These are phyloP conservation scores for Lotus japonicus DNA, from an alignment of 306 rosid genomes.

Conservation along the genomic window DNA sequence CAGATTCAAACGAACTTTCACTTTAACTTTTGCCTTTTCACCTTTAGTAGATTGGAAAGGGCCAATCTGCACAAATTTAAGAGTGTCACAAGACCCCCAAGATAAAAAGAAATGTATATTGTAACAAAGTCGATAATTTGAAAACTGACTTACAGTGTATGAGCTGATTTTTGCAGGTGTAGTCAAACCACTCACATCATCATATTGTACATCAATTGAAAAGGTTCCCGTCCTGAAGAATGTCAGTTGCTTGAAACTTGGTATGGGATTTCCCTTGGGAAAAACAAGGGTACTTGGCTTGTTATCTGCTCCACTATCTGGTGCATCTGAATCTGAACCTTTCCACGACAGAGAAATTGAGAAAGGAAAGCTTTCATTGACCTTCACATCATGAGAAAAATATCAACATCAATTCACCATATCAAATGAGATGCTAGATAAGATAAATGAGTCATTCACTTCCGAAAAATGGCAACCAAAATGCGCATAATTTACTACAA, in stretches of 20 bases:
- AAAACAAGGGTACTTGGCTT: conserved; percentile 55
- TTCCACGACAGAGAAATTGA: conserved; percentile 75
- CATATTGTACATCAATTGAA: conserved; percentile 65
- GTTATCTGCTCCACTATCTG: conserved; percentile 50
- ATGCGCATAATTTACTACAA: background rate
- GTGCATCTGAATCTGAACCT: conserved; percentile 64
- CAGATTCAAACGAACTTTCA: conserved; percentile 65
- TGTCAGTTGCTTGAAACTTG: conserved; percentile 74
- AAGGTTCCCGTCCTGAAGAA: conserved; percentile 65
- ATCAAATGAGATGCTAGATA: background rate
- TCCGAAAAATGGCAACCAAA: background rate
- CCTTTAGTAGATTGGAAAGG: conserved; percentile 59
- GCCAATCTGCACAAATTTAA: conserved; percentile 59
- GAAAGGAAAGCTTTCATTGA: conserved; percentile 77
- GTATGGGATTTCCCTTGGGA: conserved; percentile 77
- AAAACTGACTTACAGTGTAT: conserved; percentile 50
- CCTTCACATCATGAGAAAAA: conserved; percentile 37
- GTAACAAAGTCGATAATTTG: background rate
- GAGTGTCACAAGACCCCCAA: background rate
- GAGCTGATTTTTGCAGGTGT: conserved; percentile 68
- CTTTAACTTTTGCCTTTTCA: conserved; percentile 68
- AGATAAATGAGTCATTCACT: background rate
- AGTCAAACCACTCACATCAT: conserved; percentile 52
- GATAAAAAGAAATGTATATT: background rate
- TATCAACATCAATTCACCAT: background rate